These are phyloP conservation scores for Dichomitus squalens DNA, from an alignment of 1,284 basidiomycete species.

Conservation along the genomic window DNA sequence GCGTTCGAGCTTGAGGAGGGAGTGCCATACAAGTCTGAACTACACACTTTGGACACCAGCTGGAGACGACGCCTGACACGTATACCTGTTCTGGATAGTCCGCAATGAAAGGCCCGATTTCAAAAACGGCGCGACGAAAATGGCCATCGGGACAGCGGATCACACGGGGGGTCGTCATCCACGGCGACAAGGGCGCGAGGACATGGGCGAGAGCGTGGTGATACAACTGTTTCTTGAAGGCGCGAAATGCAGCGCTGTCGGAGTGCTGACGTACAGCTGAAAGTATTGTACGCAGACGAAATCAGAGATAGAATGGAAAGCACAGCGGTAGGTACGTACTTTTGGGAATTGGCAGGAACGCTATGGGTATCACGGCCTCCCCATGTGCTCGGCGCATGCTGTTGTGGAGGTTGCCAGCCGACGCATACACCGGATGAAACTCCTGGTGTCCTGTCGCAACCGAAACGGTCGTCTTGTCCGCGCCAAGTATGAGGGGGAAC, in stretches of 20 bases:
- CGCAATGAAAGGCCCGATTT: slow-evolving; percentile 19
- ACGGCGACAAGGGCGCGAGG: neutral
- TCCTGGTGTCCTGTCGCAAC: slow-evolving; percentile 24
- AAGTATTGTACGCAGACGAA: neutral
- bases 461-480: slow-evolving; percentile 28
- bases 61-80: slow-evolving; percentile 2
- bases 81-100: slow-evolving; percentile 19
- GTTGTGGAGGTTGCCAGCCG: slow-evolving; percentile 22
- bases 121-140: slow-evolving; percentile 13
- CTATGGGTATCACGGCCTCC: slow-evolving; percentile 8
- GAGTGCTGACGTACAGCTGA: neutral
- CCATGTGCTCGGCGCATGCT: slow-evolving; percentile 18
- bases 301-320: neutral
- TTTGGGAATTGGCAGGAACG: slow-evolving; percentile 21
- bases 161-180: slow-evolving; percentile 10
- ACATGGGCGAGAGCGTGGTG: slow-evolving; percentile 9
- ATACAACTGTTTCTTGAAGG: slow-evolving; percentile 13
- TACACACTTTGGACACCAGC: slow-evolving; percentile 8
- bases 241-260: slow-evolving; percentile 3
- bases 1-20: too few species aligned
- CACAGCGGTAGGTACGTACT: neutral
- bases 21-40: too few species aligned
- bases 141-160: slow-evolving; percentile 10
- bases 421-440: slow-evolving; percentile 26
- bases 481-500: slow-evolving; percentile 17